Conservation (phyloP, 371 early-diverging fungal species). For the Massospora cicadina region DNA sequence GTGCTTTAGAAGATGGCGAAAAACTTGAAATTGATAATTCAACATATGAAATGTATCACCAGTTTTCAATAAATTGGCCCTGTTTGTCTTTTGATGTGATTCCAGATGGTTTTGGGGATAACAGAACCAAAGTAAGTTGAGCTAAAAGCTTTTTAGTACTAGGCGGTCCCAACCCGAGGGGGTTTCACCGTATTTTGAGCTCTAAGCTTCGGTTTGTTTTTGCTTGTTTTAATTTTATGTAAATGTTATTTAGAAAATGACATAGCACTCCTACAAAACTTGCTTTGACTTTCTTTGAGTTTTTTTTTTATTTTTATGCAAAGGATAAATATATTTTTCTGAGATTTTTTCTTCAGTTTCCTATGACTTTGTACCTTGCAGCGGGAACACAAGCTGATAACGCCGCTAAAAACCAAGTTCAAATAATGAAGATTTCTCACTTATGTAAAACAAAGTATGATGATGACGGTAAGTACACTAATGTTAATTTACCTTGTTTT, state of each 20-base stretch:
- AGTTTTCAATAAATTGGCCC: constrained; percentile 84
- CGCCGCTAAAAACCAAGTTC: constrained; percentile 67
- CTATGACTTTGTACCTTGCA: constrained; percentile 79
- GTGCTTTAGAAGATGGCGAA: constrained; percentile 70
- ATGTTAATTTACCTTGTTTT: neutral
- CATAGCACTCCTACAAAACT: constrained; percentile 4
- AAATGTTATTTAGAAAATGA: too few species aligned
- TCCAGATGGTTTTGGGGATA: constrained; percentile 60
- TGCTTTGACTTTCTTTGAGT: neutral
- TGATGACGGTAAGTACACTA: constrained; percentile 23
- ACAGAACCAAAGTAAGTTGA: constrained; percentile 43
- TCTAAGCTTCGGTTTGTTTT: neutral
- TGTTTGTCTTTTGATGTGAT: constrained; percentile 90
- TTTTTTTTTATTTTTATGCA: neutral
- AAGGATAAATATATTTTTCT: neutral
- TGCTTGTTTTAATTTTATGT: constrained; percentile 2
- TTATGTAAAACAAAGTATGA: constrained; percentile 80
- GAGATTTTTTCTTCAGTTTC: constrained; percentile 31
- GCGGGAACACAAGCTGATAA: constrained; percentile 86
- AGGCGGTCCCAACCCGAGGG: too few species aligned
- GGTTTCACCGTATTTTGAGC: too few species aligned
- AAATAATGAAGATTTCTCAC: constrained; percentile 84
- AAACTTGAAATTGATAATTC: constrained; percentile 82
- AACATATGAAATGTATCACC: constrained; percentile 91
- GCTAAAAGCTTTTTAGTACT: too few species aligned